Evolutionary conservation across 2,329 filamentous ascomycete species (phyloP), one percentile per base, ranked within the genome.

Genomic region (Dissoconium aciculare): DNA sequence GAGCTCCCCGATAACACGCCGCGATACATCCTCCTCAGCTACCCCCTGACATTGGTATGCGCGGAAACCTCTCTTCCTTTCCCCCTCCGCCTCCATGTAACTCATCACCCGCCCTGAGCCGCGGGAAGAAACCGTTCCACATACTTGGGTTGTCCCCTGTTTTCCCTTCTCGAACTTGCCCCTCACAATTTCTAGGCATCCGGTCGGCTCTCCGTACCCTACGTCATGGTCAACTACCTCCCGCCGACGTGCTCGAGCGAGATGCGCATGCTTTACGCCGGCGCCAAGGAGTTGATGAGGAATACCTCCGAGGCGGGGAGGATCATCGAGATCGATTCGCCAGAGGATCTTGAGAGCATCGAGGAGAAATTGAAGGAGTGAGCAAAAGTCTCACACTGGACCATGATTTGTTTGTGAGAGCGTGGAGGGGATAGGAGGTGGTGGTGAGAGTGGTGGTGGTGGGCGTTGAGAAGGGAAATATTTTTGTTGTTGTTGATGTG

Each of bases 221-320:
- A 98, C 54, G 83, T 94, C 27, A 71, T 95, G 53, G 62, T 98
- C 13, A 94, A 92, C 64, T 95, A 93, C 60, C 73, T 95, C 13
- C 89, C 89, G 5, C 78, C 77, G 30, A 94, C 87, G 28, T 89
- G 82, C 60, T 94, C 92, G 54, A 72, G 69, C 43, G 80, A 85
- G 51, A 64, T 79, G 51, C 74, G 82, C 44, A 95, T 95, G 89
- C 63, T 89, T 52, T 98, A 95, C 55, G 89, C 89, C 16, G 80
- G 85, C 23, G 89, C 89, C 26, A 93, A 94, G 59, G 89, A 98
- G 61, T 59, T 95, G 55, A 84, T 95, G 78, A 74, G 85, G 41
- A 92, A 82, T 51, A 91, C 82, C 32, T 81, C 81, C 36, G 84
- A 94, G 60, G 85, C 84, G n/a, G 77, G 78, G 32, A 73, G 71